Evolutionary conservation across 306 rosid genomes (phyloP).

Genomic region (Crotalaria pallida): DNA sequence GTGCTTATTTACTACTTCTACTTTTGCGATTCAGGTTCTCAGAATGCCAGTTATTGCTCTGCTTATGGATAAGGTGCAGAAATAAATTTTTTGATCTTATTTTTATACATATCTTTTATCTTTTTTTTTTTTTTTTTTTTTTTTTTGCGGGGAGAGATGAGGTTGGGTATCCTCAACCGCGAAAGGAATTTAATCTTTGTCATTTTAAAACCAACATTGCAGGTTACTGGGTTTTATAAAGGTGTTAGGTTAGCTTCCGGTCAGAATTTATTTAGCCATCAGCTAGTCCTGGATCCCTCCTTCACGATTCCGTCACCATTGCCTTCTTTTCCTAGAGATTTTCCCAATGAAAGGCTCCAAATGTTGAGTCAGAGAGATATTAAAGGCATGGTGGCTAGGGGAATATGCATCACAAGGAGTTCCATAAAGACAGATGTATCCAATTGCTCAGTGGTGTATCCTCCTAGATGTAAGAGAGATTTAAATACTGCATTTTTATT

Average conservation of each 20-base stretch:
- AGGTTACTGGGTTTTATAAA: slow-evolving; percentile 61
- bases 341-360: slow-evolving; percentile 36
- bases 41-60: slow-evolving; percentile 76
- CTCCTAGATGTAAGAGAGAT: slow-evolving; percentile 75
- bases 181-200: slow-evolving; percentile 20
- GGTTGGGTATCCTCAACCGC: slow-evolving; percentile 7
- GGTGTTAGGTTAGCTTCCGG: slow-evolving; percentile 91
- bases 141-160: slow-evolving; percentile 13
- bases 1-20: slow-evolving; percentile 23
- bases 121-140: too few relatives aligned
- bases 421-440: slow-evolving; percentile 60
- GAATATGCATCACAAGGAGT: slow-evolving; percentile 69
- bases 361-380: slow-evolving; percentile 38
- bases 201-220: slow-evolving; percentile 28
- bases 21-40: slow-evolving; percentile 59
- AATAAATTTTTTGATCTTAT: neutral
- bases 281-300: slow-evolving; percentile 74
- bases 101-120: neutral
- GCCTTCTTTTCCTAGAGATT: slow-evolving; percentile 31
- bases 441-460: slow-evolving; percentile 66
- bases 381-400: slow-evolving; percentile 75
- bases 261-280: slow-evolving; percentile 67
- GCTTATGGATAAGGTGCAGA: slow-evolving; percentile 68
- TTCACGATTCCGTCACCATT: slow-evolving; percentile 38
- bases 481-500: slow-evolving; percentile 13